Base-by-base conservation (phyloP, 2,329 filamentous ascomycete genomes). In the Alternaria rosae region DNA sequence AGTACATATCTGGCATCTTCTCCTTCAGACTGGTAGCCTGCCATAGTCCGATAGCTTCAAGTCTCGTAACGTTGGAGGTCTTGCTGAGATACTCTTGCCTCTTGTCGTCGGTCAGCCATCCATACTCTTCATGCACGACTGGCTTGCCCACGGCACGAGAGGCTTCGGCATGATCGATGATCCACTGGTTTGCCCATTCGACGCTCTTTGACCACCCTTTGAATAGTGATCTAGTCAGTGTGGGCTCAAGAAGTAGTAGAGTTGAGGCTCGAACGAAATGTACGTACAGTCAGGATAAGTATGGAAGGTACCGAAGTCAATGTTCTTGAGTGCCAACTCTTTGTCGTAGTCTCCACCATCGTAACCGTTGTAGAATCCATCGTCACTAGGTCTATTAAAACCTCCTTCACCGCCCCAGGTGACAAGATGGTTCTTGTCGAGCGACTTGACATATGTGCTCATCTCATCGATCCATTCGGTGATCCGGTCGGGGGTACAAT, bases 231-330 rank as follows among this genome's bases (percentile, higher is more conserved):
- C 13, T 7, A 35, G 6, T 51, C 10, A 51, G 47, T 38, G 5
- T 9, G 0, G 3, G 30, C 47, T 23, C 30, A 51, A 25, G 13
- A 10, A n/a, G 9, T 21, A 32, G 0, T 23, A 25, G 1, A 2
- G 13, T 20, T 38, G 6, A 15, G 17, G 3, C 20, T 11, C 11
- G 13, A 23, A 5, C 4, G 13, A 17, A 1, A 7, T 25, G 25
- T 38, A 51, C 47, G 9, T 51, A 51, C 82, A 85, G 69, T 87
- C 84, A 0, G 86, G 85, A 70, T 87, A 87, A 0, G 82, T 81
- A 72, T 87, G 86, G 77, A 87, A 86, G 1, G 81, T 82, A 54
- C 84, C 84, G 59, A 86, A 87, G 74, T 87, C 85, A 47, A 87
- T 80, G 58, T 81, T 83, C 15, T 79, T 70, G 3, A 87, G 73